Evolutionary conservation across 1,139 yeast species (phyloP).

Genomic region (Geotrichum candidum): DNA sequence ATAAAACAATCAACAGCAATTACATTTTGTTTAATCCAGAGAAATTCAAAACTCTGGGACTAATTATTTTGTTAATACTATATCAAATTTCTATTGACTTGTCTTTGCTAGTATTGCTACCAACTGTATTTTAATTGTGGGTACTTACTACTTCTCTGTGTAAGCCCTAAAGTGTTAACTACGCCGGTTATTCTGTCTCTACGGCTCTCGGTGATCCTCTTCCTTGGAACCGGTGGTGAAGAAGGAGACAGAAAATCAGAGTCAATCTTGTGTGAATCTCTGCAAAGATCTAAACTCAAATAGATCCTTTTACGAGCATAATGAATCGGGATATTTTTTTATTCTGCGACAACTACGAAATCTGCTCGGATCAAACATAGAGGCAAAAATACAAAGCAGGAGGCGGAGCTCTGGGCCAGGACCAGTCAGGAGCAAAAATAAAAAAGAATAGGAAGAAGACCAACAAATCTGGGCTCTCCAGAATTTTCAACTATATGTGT

Average conservation of each 20-base stretch:
- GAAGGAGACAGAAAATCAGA: background rate
- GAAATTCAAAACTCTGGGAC: background rate
- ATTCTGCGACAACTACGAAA: too few relatives aligned
- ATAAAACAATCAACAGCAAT: background rate
- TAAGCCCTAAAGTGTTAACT: background rate
- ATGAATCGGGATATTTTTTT: background rate
- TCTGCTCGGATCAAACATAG: too few relatives aligned
- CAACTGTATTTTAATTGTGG: background rate
- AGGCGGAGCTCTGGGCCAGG: too few relatives aligned
- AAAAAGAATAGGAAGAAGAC: too few relatives aligned
- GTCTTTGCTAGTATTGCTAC: background rate
- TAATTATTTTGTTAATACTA: background rate
- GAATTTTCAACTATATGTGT: too few relatives aligned
- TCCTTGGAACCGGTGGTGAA: background rate
- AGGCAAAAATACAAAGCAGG: too few relatives aligned
- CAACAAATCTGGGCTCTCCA: too few relatives aligned
- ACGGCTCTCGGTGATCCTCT: background rate
- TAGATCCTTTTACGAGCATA: background rate
- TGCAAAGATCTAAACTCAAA: background rate
- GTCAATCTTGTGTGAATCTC: background rate
- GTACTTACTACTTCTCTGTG: background rate
- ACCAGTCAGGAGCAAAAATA: too few relatives aligned
- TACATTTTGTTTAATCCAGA: background rate
- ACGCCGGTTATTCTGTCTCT: background rate
- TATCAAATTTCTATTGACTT: background rate